Conservation (phyloP, 192 early-diverging fungal genomes). For the Coemansia sp. region DNA sequence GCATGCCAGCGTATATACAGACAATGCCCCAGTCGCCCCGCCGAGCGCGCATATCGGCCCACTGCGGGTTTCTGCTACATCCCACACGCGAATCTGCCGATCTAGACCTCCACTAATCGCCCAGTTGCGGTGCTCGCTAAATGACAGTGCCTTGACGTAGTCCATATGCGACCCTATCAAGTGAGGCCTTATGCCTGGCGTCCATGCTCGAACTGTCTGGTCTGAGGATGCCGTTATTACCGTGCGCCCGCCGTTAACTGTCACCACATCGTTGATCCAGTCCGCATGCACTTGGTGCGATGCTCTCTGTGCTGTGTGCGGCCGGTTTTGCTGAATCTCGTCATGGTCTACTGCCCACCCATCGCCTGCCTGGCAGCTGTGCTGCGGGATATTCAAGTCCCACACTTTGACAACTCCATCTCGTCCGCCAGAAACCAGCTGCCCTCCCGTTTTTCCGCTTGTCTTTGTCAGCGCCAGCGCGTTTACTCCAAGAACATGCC, state of each 20-base stretch:
- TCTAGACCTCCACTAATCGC: constrained; percentile 91
- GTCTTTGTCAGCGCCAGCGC: constrained; percentile 64
- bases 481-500: constrained; percentile 81
- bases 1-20: constrained; percentile 85
- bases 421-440: constrained; percentile 82
- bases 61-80: constrained; percentile 58
- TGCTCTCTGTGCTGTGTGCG: constrained; percentile 63
- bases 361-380: constrained; percentile 4
- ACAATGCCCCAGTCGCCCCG: constrained; percentile 51
- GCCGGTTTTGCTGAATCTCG: constrained; percentile 33
- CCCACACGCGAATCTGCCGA: constrained; percentile 85
- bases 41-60: constrained; percentile 47
- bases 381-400: constrained; percentile 59
- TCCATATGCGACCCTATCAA: constrained; percentile 81
- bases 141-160: constrained; percentile 87
- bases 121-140: constrained; percentile 68
- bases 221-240: constrained; percentile 91
- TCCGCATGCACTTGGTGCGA: constrained; percentile 83
- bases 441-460: not conserved
- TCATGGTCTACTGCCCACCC: not conserved
- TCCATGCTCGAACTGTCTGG: constrained; percentile 74
- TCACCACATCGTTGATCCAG: constrained; percentile 93
- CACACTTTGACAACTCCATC: constrained; percentile 86
- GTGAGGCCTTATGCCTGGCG: constrained; percentile 45
- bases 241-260: constrained; percentile 28